Evolutionary conservation across 2,329 filamentous ascomycete genomes (phyloP).

Genomic region (Xylariaceae sp.): DNA sequence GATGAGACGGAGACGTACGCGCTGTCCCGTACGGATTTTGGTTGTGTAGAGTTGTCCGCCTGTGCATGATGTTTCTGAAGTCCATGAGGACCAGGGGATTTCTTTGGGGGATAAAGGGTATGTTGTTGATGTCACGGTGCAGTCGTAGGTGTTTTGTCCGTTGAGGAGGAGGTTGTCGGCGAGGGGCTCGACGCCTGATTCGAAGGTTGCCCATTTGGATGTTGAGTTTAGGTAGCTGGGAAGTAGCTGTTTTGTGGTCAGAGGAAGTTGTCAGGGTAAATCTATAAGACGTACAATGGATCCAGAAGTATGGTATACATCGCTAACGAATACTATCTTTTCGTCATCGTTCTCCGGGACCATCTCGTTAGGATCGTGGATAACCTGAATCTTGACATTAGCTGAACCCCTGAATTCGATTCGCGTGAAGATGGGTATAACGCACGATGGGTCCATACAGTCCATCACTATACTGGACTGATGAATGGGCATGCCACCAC

Average conservation of each 20-base stretch:
- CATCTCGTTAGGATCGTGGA: slow-evolving; percentile 34
- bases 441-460: slow-evolving; percentile 56
- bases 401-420: not conserved
- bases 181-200: slow-evolving; percentile 37
- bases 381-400: slow-evolving; percentile 26
- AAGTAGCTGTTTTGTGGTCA: slow-evolving; percentile 21
- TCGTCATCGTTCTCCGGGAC: slow-evolving; percentile 32
- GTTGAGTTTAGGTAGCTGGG: slow-evolving; percentile 33
- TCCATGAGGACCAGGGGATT: not conserved
- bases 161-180: slow-evolving; percentile 39
- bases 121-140: slow-evolving; percentile 29
- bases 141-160: slow-evolving; percentile 36
- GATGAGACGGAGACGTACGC: slow-evolving; percentile 36
- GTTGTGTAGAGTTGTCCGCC: slow-evolving; percentile 33
- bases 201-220: slow-evolving; percentile 33
- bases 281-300: slow-evolving; percentile 26
- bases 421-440: not conserved
- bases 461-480: slow-evolving; percentile 59
- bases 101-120: slow-evolving; percentile 18
- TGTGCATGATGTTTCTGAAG: slow-evolving; percentile 24
- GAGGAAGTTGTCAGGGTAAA: not conserved
- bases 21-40: slow-evolving; percentile 26
- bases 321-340: slow-evolving; percentile 36
- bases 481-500: slow-evolving; percentile 58
- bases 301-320: slow-evolving; percentile 37